Base-by-base conservation (phyloP, 179 eudicot genomes). In the Spergularia azorica region DNA sequence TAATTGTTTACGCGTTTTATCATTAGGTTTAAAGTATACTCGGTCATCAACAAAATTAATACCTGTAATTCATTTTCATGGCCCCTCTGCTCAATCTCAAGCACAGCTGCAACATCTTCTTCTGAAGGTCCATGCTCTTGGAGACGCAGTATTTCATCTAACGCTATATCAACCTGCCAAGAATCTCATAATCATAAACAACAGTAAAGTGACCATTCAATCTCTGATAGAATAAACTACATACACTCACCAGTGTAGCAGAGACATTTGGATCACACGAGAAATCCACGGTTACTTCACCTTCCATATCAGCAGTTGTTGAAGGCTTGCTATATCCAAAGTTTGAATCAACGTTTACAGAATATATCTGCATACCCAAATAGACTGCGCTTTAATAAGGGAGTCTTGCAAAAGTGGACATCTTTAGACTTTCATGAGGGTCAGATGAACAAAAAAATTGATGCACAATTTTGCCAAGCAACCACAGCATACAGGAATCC, bases 41-140 rank as follows among this genome's bases (percentile, higher is more conserved):
- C 36, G 15, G 21, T 1, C 39, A 61, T 46, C 17, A 21, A 18
- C 9, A 59, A 60, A 14, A 71, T 26, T 26, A 12, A 46, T 52
- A 88, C 98, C 97, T 93, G 97, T 62, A 91, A 77, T 74, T 93
- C 98, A 88, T 93, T 93, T 80, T 93, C 98, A 84, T 93, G 91
- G 69, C 90, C 86, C 74, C 98, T 90, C 84, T 90, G 98, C 76
- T 93, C 98, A 77, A 93, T 92, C 84, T 93, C 98, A 79, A 93
- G 95, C 58, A 93, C 82, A 67, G 95, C 70, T 64, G 85, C 82
- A 67, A 93, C 80, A 82, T 93, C 98, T 76, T 87, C 90, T 82
- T 86, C 90, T 41, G 95, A 83, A 78, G 98, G 98, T 76, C 98
- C 97, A 65, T 85, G 90, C 79, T 88, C 91, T 73, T 93, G 98